Base-by-base conservation (phyloP, 352 stramenopile genomes). In the Sclerospora graminicola region DNA sequence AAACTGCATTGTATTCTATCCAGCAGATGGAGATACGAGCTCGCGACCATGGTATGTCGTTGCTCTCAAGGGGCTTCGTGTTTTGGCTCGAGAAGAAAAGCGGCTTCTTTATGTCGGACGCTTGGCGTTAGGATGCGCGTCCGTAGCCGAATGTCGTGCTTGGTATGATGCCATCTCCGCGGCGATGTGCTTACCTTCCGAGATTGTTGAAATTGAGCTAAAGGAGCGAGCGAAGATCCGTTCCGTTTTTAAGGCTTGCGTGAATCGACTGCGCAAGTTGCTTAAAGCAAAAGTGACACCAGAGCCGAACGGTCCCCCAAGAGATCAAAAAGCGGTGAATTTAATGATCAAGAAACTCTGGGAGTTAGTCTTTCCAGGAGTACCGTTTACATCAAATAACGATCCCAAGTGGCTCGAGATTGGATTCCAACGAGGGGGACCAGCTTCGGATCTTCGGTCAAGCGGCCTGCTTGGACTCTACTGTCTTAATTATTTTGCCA, bases 391-490 rank as follows among this genome's bases (percentile, higher is more conserved):
- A 10, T 85, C 70, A n/a, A 89, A 84, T 41, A 56, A 61, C 5
- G 80, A 92, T 42, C 63, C 61, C 16, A 69, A 73, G 24, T 92
- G 81, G 81, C 66, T 89, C 35, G 81, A 92, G 45, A 49, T 92
- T 41, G 81, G 81, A 18, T 90, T 92, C 30, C 81, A 92, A 49
- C 51, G 81, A 48, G 81, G 81, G 38, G 81, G 81, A 1, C 81
- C 81, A 9, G 75, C 76, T 9, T 92, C 81, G 1, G 81, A 92
- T 53, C 59, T 92, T 41, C 70, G 81, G 24, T 83, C 81, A 15
- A 92, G 78, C 20, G 81, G 81, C 2, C 41, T 92, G n/a, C 51
- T 92, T n/a, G 81, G 81, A 10, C 51, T 92, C 2, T 88, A 92
- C 44, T 87, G 69, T 53, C 54, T 92, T 26, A 89, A 83, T 15